Evolutionary conservation across 1,284 basidiomycete species (phyloP), one percentile per base, ranked within the genome.

Genomic region (Trichosporon inkin): DNA sequence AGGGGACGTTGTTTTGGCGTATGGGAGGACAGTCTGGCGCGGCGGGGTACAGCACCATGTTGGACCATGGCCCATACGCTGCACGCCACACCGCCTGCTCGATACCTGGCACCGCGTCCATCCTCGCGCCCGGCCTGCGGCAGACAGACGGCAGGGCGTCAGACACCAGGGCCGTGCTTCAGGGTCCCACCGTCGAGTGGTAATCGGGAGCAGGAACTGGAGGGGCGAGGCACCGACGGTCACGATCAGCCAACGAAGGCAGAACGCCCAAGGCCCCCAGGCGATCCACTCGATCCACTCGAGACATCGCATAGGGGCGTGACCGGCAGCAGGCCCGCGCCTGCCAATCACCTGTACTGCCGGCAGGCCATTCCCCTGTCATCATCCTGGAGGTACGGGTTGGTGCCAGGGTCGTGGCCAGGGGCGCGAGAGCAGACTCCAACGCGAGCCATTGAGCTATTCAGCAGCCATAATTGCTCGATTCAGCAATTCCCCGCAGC

Each of bases 211-310:
- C 44, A 49, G 24, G 36, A n/a, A 38, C 28, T 6, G 13, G 36
- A 38, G 36, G 36, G 13, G 11, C 36, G 11, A 14, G 16, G 36
- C 13, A 38, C 16, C 36, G 36, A 13, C 6, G 16, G 36, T n/a
- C 36, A 10, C 11, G 44, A 49, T 49, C 24, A 16, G 22, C 28
- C 44, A 32, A n/a, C n/a, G n/a, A n/a, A 16, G 8, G 22, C 41
- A 47, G 19, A 11, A 17, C 5, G 28, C 28, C 28, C 28, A 8
- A 8, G 28, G 5, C 4, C 8, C 28, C 28, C 28, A 32, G 4
- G 28, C 28, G 28, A 49, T 49, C 44, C 44, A 49, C 44, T 49
- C 44, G 22, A 28, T 16, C 44, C 41, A 47, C 22, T 47, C 41
- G 13, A 47, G 2, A 14, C 10, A 47, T 47, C 41, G 28, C 22